phyloP scores from a whole-genome alignment of 2,329 filamentous ascomycete genomes.

The Drechslerella stenobrocha region DNA sequence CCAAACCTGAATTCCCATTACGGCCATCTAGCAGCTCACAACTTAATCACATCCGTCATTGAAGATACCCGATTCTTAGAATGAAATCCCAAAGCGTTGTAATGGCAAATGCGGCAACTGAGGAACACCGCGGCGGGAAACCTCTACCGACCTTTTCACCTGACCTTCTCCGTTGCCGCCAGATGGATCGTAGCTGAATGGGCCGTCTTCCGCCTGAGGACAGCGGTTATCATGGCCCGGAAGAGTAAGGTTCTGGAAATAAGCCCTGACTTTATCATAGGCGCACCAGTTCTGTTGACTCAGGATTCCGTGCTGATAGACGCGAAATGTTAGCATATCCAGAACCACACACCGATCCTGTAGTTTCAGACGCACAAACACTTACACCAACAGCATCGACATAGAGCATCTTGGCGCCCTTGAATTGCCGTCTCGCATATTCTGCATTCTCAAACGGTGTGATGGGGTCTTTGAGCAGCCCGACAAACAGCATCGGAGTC shows the following conservation, averaged over 20 bases:
- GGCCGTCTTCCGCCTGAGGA: constrained; percentile 2
- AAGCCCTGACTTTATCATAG: constrained; percentile 29
- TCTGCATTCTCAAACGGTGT: constrained; percentile 37
- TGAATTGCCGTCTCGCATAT: constrained; percentile 16
- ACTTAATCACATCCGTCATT: too few relatives aligned
- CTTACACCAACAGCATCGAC: constrained; percentile 44
- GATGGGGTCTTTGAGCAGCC: constrained; percentile 27
- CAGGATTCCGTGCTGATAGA: constrained; percentile 26
- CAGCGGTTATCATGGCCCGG: constrained; percentile 43
- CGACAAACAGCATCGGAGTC: constrained; percentile 31
- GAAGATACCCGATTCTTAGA: too few relatives aligned
- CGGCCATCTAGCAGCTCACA: too few relatives aligned
- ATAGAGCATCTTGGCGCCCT: constrained; percentile 37
- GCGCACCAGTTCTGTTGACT: constrained; percentile 28
- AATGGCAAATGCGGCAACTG: too few relatives aligned
- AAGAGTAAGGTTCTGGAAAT: constrained; percentile 32
- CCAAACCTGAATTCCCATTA: too few relatives aligned
- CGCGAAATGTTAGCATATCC: constrained; percentile 6
- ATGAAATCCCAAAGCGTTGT: too few relatives aligned
- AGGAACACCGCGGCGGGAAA: constrained; percentile 5
- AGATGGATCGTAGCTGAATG: constrained; percentile 19
- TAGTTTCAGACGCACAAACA: not conserved
- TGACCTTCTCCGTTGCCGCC: not conserved
- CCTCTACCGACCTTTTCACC: constrained; percentile 6
- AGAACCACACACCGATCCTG: not conserved